These are phyloP conservation scores for Colletotrichum costaricense DNA, from an alignment of 2,329 filamentous ascomycete genomes.

Conservation along the genomic window DNA sequence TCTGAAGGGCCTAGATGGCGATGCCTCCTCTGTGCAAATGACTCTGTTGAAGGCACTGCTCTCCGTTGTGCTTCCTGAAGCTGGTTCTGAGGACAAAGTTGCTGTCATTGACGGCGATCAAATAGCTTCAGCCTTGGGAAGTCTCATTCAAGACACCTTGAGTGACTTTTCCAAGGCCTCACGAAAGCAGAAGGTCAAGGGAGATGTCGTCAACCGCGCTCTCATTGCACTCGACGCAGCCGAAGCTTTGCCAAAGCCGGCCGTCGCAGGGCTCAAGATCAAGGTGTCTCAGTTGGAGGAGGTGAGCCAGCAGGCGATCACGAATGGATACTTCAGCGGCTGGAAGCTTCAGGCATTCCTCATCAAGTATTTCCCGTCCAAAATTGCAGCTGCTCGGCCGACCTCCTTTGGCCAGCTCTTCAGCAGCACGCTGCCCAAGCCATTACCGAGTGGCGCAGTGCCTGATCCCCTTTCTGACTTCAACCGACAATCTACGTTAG, in stretches of 20 bases:
- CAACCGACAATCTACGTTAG: slow-evolving; percentile 40
- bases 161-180: slow-evolving; percentile 24
- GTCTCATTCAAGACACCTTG: slow-evolving; percentile 18
- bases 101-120: slow-evolving; percentile 3
- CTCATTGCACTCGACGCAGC: slow-evolving; percentile 39
- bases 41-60: slow-evolving; percentile 50
- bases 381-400: slow-evolving; percentile 46
- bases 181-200: slow-evolving; percentile 26
- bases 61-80: slow-evolving; percentile 42
- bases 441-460: slow-evolving; percentile 1
- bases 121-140: neutral
- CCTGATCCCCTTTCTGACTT: slow-evolving; percentile 27
- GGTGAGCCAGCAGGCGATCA: slow-evolving; percentile 46
- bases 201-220: slow-evolving; percentile 6
- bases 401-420: slow-evolving; percentile 45
- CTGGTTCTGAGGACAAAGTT: slow-evolving; percentile 36
- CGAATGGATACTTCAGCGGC: slow-evolving; percentile 50
- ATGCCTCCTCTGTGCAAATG: slow-evolving; percentile 45
- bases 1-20: slow-evolving; percentile 35
- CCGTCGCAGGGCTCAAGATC: slow-evolving; percentile 45
- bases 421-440: neutral
- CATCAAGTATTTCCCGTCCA: slow-evolving; percentile 47
- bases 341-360: slow-evolving; percentile 61
- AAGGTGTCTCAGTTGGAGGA: slow-evolving; percentile 50
- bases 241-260: slow-evolving; percentile 41